Evolutionary conservation across 768 basidiomycete species (phyloP), one percentile per base, ranked within the genome.

Genomic region (Postia placenta): DNA sequence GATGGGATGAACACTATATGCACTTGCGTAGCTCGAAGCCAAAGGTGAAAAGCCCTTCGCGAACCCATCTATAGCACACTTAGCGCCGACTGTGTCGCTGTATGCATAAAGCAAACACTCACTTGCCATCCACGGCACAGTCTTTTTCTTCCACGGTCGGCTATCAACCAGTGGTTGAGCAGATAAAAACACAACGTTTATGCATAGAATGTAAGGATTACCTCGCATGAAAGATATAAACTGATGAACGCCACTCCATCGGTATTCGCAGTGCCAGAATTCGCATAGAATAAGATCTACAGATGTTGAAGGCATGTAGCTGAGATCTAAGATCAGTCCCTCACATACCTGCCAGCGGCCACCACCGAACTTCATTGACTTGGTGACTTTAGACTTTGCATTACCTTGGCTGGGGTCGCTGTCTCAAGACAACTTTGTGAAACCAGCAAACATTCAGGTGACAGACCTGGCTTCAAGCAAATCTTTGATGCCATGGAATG

Each of bases 11-110:
- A 23, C 20, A 30, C 1, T 19, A 23, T 20, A 24, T 62, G 55
- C 55, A 83, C 87, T 79, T 85, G 60, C 80, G 78, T 56, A 92
- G 70, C 60, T 92, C 90, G 56, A 93, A 92, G 51, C 76, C 81
- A 64, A 92, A 93, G 59, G 83, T 89, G 69, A 80, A 92, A n/a
- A 85, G 68, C 1, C 90, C 90, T 49, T 90, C 85, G 14, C 91
- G 78, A n/a, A 76, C 66, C 90, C 90, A 93, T 69, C 86, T 91
- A 30, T 4, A 20, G 28, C 17, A 22, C 7, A n/a, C 39, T 5
- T 20, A 43, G n/a, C n/a, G n/a, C n/a, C n/a, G n/a, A n/a, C n/a
- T n/a, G n/a, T n/a, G n/a, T n/a, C n/a, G 28, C 45, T 35, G 24
- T 17, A 15, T 14, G n/a, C 25, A 42, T 40, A 26, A 20, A 23